phyloP scores from a whole-genome alignment of 768 basidiomycete species.

The Termitomyces sp. region DNA sequence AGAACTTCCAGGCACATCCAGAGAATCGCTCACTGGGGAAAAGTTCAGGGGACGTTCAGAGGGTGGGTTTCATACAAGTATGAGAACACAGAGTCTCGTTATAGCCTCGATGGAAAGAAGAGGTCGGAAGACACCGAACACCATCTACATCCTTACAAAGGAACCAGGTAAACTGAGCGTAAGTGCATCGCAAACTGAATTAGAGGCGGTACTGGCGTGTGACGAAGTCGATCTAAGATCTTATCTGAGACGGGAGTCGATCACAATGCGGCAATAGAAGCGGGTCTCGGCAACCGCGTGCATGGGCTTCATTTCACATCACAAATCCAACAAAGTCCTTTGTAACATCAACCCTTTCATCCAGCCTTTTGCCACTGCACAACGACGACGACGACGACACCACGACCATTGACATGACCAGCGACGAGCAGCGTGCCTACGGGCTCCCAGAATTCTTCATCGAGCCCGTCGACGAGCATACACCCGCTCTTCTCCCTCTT shows the following conservation, averaged over 20 bases:
- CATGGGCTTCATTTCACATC: conserved; percentile 7
- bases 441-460: neutral
- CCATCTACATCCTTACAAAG: neutral
- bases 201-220: neutral
- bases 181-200: neutral
- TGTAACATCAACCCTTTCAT: neutral
- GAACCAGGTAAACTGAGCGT: too few species aligned
- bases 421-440: neutral
- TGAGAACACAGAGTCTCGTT: neutral
- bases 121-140: neutral
- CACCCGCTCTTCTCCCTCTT: conserved; percentile 23
- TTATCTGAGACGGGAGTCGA: conserved; percentile 13
- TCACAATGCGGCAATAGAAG: conserved; percentile 12
- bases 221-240: conserved; percentile 5
- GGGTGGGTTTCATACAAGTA: neutral
- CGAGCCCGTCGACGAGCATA: neutral
- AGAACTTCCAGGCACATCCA: neutral
- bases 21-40: neutral
- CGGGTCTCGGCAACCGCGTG: conserved; percentile 7
- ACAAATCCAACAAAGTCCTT: neutral
- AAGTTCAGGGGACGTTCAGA: neutral
- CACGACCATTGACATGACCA: neutral
- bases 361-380: neutral
- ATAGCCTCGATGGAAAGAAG: neutral
- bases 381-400: conserved; percentile 1